A percentile compares a stretch with the other conserved stretches of the same genome.
phyloP scores from a whole-genome alignment of 2,329 filamentous ascomycete genomes.

The Purpureocillium takamizusanense region DNA sequence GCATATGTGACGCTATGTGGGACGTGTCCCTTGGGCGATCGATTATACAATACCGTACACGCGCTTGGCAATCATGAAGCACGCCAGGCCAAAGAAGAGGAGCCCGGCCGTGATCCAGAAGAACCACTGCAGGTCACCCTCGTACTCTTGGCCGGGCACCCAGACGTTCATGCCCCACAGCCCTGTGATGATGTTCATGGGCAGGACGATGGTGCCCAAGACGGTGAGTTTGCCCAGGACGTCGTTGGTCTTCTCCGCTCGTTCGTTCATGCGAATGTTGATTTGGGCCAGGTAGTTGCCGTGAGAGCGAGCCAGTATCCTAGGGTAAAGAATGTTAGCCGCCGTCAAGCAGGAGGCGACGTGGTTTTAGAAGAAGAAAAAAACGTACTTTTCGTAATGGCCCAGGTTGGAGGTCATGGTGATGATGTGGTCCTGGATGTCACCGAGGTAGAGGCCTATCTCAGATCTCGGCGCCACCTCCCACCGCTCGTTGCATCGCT shows the following conservation, averaged over 20 bases:
- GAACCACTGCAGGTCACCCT: constrained; percentile 69
- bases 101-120: constrained; percentile 65
- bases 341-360: constrained; percentile 4
- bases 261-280: constrained; percentile 97
- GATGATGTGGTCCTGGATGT: constrained; percentile 98
- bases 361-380: no score
- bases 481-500: constrained; percentile 97
- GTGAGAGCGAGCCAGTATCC: constrained; percentile 83
- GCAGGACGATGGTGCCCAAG: constrained; percentile 89
- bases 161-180: constrained; percentile 99
- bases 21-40: constrained; percentile 1
- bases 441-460: constrained; percentile 93
- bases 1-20: no score
- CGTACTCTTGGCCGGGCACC: constrained; percentile 83
- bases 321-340: constrained; percentile 1
- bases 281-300: constrained; percentile 98
- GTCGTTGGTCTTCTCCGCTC: constrained; percentile 90
- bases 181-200: constrained; percentile 98
- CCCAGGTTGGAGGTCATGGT: constrained; percentile 96
- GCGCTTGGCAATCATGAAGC: constrained; percentile 75
- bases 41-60: constrained; percentile 68
- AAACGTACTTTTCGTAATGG: constrained; percentile 85
- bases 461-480: constrained; percentile 90
- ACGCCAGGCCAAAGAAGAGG: constrained; percentile 67
- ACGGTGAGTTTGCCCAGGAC: constrained; percentile 93